Conservation (phyloP, 225 moss, liverwort and hornwort species). For the Physcomitrellopsis africana region DNA sequence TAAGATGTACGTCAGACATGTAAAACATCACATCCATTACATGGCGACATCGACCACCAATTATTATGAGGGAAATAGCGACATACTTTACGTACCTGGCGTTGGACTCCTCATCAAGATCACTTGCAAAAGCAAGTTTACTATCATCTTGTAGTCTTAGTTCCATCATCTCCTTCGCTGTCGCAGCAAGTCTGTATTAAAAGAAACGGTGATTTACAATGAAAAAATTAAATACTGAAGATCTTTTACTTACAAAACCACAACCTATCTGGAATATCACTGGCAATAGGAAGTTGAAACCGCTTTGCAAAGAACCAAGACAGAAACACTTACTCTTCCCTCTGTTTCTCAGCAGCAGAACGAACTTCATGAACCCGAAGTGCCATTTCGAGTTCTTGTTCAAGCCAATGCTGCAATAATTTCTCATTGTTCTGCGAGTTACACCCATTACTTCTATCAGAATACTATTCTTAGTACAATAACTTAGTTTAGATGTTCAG, state of each 20-base stretch:
- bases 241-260: background rate
- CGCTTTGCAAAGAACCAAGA: too few species aligned
- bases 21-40: background rate
- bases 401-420: constrained; percentile 80
- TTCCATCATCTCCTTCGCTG: constrained; percentile 67
- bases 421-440: constrained; percentile 67
- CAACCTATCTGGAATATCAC: background rate
- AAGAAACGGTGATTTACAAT: background rate
- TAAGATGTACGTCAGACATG: too few species aligned
- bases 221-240: background rate
- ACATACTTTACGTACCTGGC: constrained; percentile 20
- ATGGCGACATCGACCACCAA: background rate
- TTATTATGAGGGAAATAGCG: background rate
- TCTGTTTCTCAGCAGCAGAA: constrained; percentile 83
- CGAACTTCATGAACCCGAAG: constrained; percentile 95
- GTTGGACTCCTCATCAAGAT: constrained; percentile 56
- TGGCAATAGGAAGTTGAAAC: background rate
- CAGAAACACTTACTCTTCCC: constrained; percentile 62
- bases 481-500: background rate
- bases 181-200: constrained; percentile 54
- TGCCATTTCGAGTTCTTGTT: constrained; percentile 95
- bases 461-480: background rate
- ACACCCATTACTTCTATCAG: background rate
- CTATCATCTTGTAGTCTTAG: constrained; percentile 68
- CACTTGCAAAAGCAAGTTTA: constrained; percentile 31